Percentiles rank a stretch among this genome's conserved stretches.
Evolutionary conservation across 2,329 filamentous ascomycete genomes (phyloP).

Genomic region (Karstenula rhodostoma): DNA sequence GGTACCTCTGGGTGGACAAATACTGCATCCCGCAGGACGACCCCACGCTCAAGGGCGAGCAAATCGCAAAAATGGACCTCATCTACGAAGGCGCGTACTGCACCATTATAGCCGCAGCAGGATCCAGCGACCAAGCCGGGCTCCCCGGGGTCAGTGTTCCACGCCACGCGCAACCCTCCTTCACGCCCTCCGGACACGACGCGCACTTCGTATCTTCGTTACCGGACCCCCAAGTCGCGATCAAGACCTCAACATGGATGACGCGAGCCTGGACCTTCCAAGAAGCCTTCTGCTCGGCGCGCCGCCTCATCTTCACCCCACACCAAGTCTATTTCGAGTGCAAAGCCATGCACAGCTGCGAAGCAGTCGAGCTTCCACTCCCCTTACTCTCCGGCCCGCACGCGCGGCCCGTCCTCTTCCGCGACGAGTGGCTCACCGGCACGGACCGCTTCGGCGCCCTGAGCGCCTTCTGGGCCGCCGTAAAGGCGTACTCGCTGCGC

Average conservation of each 20-base stretch:
- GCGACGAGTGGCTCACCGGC: slow-evolving; percentile 15
- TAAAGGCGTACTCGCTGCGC: slow-evolving; percentile 16
- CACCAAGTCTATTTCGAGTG: slow-evolving; percentile 27
- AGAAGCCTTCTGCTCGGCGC: slow-evolving; percentile 20
- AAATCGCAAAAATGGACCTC: slow-evolving; percentile 16
- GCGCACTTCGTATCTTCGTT: slow-evolving; percentile 16
- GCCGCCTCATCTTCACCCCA: slow-evolving; percentile 23
- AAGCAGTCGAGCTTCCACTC: slow-evolving; percentile 18
- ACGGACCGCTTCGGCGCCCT: slow-evolving; percentile 13
- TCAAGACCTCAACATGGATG: slow-evolving; percentile 20
- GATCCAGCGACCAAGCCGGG: slow-evolving; percentile 11
- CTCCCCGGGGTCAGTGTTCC: slow-evolving; percentile 15
- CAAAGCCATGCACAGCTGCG: slow-evolving; percentile 19
- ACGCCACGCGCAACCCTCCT: slow-evolving; percentile 2
- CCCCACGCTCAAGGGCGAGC: slow-evolving; percentile 14
- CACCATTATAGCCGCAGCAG: slow-evolving; percentile 19
- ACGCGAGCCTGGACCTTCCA: slow-evolving; percentile 26
- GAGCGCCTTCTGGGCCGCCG: slow-evolving; percentile 11
- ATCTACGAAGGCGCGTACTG: slow-evolving; percentile 18
- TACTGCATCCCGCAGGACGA: slow-evolving; percentile 21
- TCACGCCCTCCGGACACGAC: neutral
- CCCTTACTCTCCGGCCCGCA: slow-evolving; percentile 7
- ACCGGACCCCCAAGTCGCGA: slow-evolving; percentile 14
- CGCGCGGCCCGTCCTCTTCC: slow-evolving; percentile 13
- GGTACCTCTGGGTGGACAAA: slow-evolving; percentile 23